Evolutionary conservation across 2,329 filamentous ascomycete species (phyloP).

Genomic region (Claviceps purpurea): DNA sequence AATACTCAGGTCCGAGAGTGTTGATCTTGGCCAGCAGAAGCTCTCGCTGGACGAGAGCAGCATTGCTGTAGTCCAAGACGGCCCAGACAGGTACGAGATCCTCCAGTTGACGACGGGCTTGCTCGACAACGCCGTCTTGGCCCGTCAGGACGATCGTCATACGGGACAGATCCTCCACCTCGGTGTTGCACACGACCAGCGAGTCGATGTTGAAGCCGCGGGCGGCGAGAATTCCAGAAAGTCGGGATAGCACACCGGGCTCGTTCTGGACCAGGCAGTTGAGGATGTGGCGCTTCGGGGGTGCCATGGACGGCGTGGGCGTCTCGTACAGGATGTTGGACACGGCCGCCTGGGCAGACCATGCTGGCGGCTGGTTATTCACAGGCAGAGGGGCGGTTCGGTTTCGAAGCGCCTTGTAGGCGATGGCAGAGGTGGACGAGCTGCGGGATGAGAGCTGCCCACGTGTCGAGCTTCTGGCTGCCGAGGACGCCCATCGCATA

Average conservation of each 20-base stretch:
- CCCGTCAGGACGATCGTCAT: slow-evolving; percentile 98
- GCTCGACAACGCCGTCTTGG: slow-evolving; percentile 93
- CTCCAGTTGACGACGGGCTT: slow-evolving; percentile 87
- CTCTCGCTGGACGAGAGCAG: slow-evolving; percentile 90
- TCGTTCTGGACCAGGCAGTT: slow-evolving; percentile 99
- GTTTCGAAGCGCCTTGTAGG: slow-evolving; percentile 93
- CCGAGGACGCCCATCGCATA: slow-evolving; percentile 21
- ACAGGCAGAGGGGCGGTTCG: slow-evolving; percentile 77
- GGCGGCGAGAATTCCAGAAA: slow-evolving; percentile 90
- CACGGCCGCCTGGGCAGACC: slow-evolving; percentile 88
- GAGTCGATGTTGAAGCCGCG: slow-evolving; percentile 99
- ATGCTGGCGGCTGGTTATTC: slow-evolving; percentile 58
- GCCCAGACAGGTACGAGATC: slow-evolving; percentile 97
- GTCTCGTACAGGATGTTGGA: slow-evolving; percentile 99
- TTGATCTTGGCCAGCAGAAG: slow-evolving; percentile 92
- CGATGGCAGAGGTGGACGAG: slow-evolving; percentile 81
- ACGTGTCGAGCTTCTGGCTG: slow-evolving; percentile 13
- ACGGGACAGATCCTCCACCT: slow-evolving; percentile 89
- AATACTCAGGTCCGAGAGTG: slow-evolving; percentile 93
- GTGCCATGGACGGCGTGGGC: slow-evolving; percentile 66
- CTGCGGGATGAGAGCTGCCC: slow-evolving; percentile 27
- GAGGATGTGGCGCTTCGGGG: slow-evolving; percentile 87
- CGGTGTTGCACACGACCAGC: slow-evolving; percentile 92
- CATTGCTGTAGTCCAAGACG: slow-evolving; percentile 86
- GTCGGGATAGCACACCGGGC: slow-evolving; percentile 88